Evolutionary conservation across 495 filamentous ascomycete species (phyloP), one percentile per base, ranked within the genome.

Genomic region (Niebla homalea): DNA sequence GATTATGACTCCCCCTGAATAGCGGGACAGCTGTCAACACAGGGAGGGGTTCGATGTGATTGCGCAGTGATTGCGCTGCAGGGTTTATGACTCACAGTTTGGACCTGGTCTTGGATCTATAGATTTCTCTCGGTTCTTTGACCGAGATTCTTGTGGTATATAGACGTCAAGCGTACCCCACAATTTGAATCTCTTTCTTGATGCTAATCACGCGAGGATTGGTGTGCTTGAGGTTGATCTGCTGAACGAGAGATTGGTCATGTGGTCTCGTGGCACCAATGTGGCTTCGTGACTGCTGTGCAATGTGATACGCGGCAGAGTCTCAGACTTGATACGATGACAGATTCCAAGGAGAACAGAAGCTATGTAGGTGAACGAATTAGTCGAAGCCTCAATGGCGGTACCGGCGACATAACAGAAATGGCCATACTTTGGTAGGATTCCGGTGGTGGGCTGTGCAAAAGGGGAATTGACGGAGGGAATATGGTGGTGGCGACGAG

Each of bases 51-150:
- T 54, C 43, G 43, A 36, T 46, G 43, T 42, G 19, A 20, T 18
- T 41, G 42, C 42, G 48, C 18, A 45, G 37, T 23, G 40, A 32
- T 52, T 48, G 5, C 15, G 25, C 40, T 19, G 16, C 50, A 48
- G 26, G 37, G 41, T 18, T 10, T 50, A 50, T 56, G 54, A 56
- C 54, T 56, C 54, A 56, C 54, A 56, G 4, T n/a, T 52, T 25
- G 26, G 36, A 12, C 15, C 43, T 36, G 43, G 29, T 48, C 36
- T 48, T 25, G 16, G 23, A 48, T 15, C 26, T 16, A 16, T 36
- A 35, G 5, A 10, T 36, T 48, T 16, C 26, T 5, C 5, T 48
- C n/a, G 45, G n/a, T 8, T 48, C 29, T 35, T 48, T 41, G 11
- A 19, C 21, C 21, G 16, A 22, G 39, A 18, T 11, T 41, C 16